Base-by-base conservation (phyloP, 306 rosid species). In the Lathyrus tuberosus region DNA sequence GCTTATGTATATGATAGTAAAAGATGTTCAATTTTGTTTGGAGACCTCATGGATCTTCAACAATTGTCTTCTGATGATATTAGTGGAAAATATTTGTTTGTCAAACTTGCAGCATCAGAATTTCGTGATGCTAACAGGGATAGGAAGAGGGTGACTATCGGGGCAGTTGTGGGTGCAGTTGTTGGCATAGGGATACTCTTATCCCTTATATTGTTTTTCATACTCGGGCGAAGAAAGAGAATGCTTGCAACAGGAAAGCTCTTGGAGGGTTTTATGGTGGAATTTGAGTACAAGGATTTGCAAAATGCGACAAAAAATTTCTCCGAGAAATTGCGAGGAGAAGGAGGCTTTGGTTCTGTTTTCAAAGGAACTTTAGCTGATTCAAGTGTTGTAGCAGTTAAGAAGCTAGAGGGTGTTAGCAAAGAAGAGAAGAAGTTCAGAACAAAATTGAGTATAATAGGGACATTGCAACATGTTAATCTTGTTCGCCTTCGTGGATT, bases 351-450 rank as follows among this genome's bases (percentile, higher is more conserved):
- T 47, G 96, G 98, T 68, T 88, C 87, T 5, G 91, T 89, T 37
- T 92, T 86, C 81, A 89, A 82, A 76, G 98, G 98, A 42, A 70
- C 73, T 5, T 41, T 89, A 79, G 70, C 79, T 5, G 91, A 92
- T 77, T 85, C 91, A 0, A 77, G 83, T 15, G 65, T 78, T 5
- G 78, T 93, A 30, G 98, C 91, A 28, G 98, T 93, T 81, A 93
- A 90, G 82, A 88, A 81, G 80, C 85, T 92, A 18, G 86, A 90
- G 41, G 47, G 96, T 74, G 57, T 88, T 26, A 76, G 85, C 77
- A 93, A 93, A 76, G 93, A 91, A 30, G 96, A 90, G 85, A 93
- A 88, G 84, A 93, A 93, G 40, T 90, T 93, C 67, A 65, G 87
- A 12, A 74, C 86, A 28, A 91, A 93, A 81, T 89, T 93, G 9